These are phyloP conservation scores for Nakazawaea ambrosiae DNA, from an alignment of 805 yeast genomes.

Conservation along the genomic window DNA sequence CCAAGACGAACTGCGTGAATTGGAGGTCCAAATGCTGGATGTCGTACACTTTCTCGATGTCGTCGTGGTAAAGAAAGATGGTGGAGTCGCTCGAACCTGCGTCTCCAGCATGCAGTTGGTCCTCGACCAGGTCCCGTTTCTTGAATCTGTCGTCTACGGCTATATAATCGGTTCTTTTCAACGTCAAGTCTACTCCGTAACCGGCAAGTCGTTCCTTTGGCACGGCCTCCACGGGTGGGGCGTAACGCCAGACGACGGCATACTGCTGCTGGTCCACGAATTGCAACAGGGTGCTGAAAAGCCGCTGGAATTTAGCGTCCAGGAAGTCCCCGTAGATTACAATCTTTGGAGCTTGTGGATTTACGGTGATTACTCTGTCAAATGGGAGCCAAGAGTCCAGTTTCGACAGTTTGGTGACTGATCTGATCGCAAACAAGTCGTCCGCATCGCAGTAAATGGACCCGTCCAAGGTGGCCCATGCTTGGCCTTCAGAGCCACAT, in stretches of 20 bases:
- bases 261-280: conserved; percentile 61
- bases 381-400: conserved; percentile 23
- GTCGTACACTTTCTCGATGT: conserved; percentile 25
- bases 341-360: conserved; percentile 45
- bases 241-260: conserved; percentile 70
- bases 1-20: conserved; percentile 31
- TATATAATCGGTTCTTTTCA: conserved; percentile 62
- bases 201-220: conserved; percentile 35
- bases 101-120: neutral
- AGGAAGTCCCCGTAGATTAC: conserved; percentile 61
- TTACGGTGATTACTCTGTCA: conserved; percentile 63
- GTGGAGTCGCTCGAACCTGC: neutral
- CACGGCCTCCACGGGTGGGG: conserved; percentile 26
- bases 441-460: conserved; percentile 56
- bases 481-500: conserved; percentile 19
- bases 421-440: conserved; percentile 68
- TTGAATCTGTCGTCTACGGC: conserved; percentile 53
- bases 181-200: conserved; percentile 57
- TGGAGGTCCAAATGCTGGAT: conserved; percentile 32
- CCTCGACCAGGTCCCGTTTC: conserved; percentile 3
- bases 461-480: conserved; percentile 49
- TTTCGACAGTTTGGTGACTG: neutral
- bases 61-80: conserved; percentile 17
- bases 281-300: conserved; percentile 51
- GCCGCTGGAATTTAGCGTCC: conserved; percentile 41